These are phyloP conservation scores for Leptographium wingfieldii DNA, from an alignment of 2,329 filamentous ascomycete species.

Conservation along the genomic window DNA sequence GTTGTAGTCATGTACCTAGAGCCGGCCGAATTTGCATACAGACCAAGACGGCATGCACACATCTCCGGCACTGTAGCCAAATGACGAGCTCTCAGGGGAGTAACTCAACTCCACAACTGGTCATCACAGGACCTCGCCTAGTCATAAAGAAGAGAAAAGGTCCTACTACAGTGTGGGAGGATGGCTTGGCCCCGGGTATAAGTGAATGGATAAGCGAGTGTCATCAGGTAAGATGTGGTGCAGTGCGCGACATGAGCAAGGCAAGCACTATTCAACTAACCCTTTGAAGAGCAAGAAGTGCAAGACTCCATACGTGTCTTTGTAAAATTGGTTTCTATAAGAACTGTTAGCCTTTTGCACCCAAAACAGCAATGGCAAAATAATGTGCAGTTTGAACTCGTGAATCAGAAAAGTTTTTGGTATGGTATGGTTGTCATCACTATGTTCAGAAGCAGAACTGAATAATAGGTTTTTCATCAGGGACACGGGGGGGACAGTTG, in stretches of 20 bases:
- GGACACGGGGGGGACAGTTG: conserved; percentile 18
- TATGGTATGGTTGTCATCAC: conserved; percentile 54
- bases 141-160: not conserved
- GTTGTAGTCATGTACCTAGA: conserved; percentile 24
- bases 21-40: conserved; percentile 19
- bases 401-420: conserved; percentile 31
- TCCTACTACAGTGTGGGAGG: conserved; percentile 56
- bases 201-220: conserved; percentile 68
- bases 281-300: not conserved
- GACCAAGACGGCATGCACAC: conserved; percentile 44
- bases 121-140: conserved; percentile 41
- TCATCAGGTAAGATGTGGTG: conserved; percentile 34
- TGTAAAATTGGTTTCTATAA: not conserved
- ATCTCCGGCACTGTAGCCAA: conserved; percentile 44
- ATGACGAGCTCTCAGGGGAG: conserved; percentile 33
- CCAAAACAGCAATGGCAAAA: conserved; percentile 3
- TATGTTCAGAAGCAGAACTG: conserved; percentile 66
- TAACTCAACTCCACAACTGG: conserved; percentile 58
- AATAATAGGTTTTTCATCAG: conserved; percentile 52
- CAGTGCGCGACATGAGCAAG: not conserved
- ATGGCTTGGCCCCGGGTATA: conserved; percentile 55
- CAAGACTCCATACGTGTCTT: not conserved
- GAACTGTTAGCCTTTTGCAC: not conserved
- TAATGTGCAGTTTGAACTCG: conserved; percentile 4
- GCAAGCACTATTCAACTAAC: not conserved